These are phyloP conservation scores for Gossypium arboreum DNA, from an alignment of 345 rosid genomes.

Conservation along the genomic window DNA sequence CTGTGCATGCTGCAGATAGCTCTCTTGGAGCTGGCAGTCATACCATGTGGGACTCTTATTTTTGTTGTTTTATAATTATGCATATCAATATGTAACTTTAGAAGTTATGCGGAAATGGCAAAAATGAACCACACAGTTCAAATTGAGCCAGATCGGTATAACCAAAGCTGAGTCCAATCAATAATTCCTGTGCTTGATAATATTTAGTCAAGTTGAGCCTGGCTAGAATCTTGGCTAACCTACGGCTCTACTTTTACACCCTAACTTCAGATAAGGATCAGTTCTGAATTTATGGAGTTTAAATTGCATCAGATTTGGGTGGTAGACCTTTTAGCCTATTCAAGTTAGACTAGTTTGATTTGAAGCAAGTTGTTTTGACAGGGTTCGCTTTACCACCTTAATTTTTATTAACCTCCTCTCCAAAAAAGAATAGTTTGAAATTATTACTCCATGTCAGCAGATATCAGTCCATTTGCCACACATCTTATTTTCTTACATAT, in stretches of 20 bases:
- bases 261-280: background rate
- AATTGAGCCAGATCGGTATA: background rate
- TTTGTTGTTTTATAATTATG: background rate
- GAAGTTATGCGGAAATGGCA: background rate
- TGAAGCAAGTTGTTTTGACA: background rate
- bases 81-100: background rate
- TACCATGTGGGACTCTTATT: background rate
- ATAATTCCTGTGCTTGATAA: background rate
- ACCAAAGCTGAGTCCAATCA: background rate
- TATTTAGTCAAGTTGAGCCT: background rate
- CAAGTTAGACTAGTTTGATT: background rate
- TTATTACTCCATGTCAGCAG: background rate
- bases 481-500: background rate
- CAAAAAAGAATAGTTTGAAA: background rate
- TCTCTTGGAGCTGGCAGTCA: background rate
- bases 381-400: background rate
- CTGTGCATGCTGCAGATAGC: background rate
- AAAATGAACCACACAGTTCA: background rate
- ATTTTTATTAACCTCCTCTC: background rate
- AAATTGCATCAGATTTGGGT: background rate
- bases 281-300: background rate
- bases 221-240: background rate
- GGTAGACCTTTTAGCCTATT: background rate
- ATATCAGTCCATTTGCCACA: background rate
- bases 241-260: background rate